These are phyloP conservation scores for Fusarium dimerum DNA, from an alignment of 2,329 filamentous ascomycete genomes.

Conservation along the genomic window DNA sequence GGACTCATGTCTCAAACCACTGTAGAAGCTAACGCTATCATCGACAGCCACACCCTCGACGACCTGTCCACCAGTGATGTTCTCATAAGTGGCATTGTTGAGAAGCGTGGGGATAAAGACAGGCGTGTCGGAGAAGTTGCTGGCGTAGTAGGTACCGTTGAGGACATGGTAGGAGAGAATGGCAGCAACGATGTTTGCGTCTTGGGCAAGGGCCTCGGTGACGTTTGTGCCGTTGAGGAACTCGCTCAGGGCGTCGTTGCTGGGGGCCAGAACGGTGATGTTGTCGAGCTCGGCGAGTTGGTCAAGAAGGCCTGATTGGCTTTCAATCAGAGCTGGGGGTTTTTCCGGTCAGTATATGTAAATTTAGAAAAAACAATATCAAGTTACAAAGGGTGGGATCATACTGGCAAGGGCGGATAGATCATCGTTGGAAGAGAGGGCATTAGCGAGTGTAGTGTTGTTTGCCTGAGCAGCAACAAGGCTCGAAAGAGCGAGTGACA, in stretches of 20 bases:
- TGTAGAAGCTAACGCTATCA: conserved; percentile 47
- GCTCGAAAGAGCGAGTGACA: conserved; percentile 20
- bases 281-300: conserved; percentile 16
- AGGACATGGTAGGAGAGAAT: conserved; percentile 62
- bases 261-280: conserved; percentile 52
- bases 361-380: neutral
- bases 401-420: conserved; percentile 28
- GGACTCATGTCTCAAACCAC: conserved; percentile 39
- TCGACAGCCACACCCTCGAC: conserved; percentile 44
- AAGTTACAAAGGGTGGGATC: neutral
- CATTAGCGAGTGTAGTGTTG: conserved; percentile 22
- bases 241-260: conserved; percentile 53
- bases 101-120: conserved; percentile 45
- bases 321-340: conserved; percentile 21
- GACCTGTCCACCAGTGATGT: conserved; percentile 46
- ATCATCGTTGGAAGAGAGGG: conserved; percentile 27
- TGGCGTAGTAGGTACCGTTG: conserved; percentile 42
- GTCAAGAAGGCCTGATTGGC: conserved; percentile 25
- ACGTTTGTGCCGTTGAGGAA: conserved; percentile 47
- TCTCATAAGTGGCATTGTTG: conserved; percentile 40
- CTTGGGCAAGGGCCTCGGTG: conserved; percentile 40
- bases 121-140: conserved; percentile 32
- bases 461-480: conserved; percentile 22
- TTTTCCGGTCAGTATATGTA: conserved; percentile 4
- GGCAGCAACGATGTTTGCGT: conserved; percentile 39